phyloP scores from a whole-genome alignment of 805 yeast genomes.

The Yarrowia yakushimensis region DNA sequence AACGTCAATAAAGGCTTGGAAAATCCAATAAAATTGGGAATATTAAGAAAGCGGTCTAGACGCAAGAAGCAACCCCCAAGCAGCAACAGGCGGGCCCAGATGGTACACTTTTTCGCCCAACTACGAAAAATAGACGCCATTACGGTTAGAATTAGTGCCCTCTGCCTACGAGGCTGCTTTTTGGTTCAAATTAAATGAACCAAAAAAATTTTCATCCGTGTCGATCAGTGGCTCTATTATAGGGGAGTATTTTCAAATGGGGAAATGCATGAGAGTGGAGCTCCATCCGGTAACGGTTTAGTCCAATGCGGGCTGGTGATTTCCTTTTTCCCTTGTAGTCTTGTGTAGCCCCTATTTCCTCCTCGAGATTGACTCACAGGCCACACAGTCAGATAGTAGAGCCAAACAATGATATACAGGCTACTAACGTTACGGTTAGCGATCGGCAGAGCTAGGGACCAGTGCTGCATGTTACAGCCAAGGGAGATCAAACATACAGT shows the following conservation, averaged over 20 bases:
- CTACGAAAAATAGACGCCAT: neutral
- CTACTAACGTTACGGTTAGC: neutral
- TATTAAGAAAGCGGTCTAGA: neutral
- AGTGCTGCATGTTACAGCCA: slow-evolving; percentile 20
- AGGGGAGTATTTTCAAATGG: too few relatives aligned
- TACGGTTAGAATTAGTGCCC: neutral
- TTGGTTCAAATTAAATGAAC: neutral
- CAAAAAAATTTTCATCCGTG: neutral
- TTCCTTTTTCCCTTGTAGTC: neutral
- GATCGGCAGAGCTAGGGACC: slow-evolving; percentile 9
- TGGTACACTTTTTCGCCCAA: neutral
- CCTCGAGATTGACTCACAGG: neutral
- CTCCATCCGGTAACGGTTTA: neutral
- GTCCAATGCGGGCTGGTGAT: neutral
- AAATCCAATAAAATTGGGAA: neutral
- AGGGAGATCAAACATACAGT: slow-evolving; percentile 1
- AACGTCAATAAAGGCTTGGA: neutral
- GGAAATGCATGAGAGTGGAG: neutral
- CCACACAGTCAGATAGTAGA: neutral
- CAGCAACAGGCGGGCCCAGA: neutral
- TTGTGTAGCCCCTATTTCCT: neutral
- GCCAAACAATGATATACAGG: neutral
- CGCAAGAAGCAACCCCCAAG: neutral
- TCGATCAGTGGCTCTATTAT: neutral
- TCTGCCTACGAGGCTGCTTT: neutral